A percentile compares a stretch with the other conserved stretches of the same genome.
Conservation (phyloP, 108 stramenopile species). For the Skeletonema grethae region DNA sequence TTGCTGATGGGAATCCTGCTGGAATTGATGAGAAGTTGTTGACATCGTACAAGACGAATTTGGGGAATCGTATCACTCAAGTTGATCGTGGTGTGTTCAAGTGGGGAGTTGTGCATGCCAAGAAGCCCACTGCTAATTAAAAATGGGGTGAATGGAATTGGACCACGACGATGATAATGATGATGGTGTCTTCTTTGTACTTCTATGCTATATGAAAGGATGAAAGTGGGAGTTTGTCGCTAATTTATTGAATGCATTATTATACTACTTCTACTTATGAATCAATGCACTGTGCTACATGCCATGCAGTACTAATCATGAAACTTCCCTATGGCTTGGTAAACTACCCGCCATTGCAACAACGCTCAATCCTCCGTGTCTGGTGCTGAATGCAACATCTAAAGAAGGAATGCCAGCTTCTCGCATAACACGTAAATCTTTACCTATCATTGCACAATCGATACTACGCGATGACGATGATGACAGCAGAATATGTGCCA, state of each 20-base stretch:
- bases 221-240: constrained; percentile 1
- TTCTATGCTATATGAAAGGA: constrained; percentile 1
- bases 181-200: not conserved
- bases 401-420: constrained; percentile 31
- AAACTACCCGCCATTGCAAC: constrained; percentile 30
- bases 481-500: constrained; percentile 17
- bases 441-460: constrained; percentile 35
- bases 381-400: constrained; percentile 38
- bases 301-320: not conserved
- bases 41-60: constrained; percentile 36
- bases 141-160: not conserved
- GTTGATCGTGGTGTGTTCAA: constrained; percentile 65
- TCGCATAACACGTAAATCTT: constrained; percentile 29
- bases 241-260: constrained; percentile 3
- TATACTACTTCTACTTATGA: not conserved
- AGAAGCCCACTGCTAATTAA: constrained; percentile 33
- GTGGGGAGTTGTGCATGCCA: constrained; percentile 60
- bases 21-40: constrained; percentile 43
- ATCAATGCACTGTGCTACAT: not conserved
- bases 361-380: constrained; percentile 39
- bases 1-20: constrained; percentile 34
- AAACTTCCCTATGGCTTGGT: too few relatives aligned
- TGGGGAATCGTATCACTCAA: constrained; percentile 50
- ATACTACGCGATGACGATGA: constrained; percentile 7
- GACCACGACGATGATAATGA: not conserved